Percentiles rank a stretch among this genome's conserved stretches.
phyloP scores from a whole-genome alignment of 305 asterid species.

The Stenogyne calaminthoides region DNA sequence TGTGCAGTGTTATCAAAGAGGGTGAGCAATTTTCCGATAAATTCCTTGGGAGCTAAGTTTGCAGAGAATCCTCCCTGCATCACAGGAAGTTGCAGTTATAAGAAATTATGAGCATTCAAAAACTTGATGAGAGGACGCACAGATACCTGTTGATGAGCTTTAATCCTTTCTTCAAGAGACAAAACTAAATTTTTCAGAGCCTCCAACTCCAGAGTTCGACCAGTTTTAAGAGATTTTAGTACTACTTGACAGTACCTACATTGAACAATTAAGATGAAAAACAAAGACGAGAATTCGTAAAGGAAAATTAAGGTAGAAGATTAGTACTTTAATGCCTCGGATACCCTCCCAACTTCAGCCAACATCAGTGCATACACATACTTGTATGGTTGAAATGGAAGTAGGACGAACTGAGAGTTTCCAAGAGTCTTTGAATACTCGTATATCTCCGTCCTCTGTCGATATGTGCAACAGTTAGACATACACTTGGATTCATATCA shows the following conservation, averaged over 20 bases:
- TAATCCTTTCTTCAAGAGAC: constrained; percentile 84
- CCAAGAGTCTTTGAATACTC: constrained; percentile 88
- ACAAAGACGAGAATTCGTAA: constrained; percentile 10
- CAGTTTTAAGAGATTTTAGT: constrained; percentile 69
- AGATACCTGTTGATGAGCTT: constrained; percentile 78
- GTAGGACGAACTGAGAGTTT: constrained; percentile 88
- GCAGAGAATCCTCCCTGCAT: constrained; percentile 89
- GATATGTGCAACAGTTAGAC: constrained; percentile 36
- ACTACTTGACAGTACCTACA: constrained; percentile 83
- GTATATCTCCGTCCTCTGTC: constrained; percentile 88
- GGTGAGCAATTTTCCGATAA: constrained; percentile 69
- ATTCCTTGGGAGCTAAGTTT: constrained; percentile 72
- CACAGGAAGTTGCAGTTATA: constrained; percentile 28
- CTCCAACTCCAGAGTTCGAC: constrained; percentile 76
- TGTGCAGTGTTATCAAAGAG: constrained; percentile 81
- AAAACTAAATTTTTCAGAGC: constrained; percentile 57
- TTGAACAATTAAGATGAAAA: constrained; percentile 28
- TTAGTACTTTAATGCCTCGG: constrained; percentile 86
- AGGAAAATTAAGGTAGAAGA: constrained; percentile 29
- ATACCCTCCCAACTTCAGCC: constrained; percentile 92
- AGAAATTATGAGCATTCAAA: constrained; percentile 22
- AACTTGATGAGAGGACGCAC: constrained; percentile 16
- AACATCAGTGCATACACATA: constrained; percentile 91
- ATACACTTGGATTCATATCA: constrained; percentile 30
- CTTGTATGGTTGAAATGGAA: constrained; percentile 94